phyloP scores from a whole-genome alignment of 192 early-diverging fungal species.

The Backusella luteola region DNA sequence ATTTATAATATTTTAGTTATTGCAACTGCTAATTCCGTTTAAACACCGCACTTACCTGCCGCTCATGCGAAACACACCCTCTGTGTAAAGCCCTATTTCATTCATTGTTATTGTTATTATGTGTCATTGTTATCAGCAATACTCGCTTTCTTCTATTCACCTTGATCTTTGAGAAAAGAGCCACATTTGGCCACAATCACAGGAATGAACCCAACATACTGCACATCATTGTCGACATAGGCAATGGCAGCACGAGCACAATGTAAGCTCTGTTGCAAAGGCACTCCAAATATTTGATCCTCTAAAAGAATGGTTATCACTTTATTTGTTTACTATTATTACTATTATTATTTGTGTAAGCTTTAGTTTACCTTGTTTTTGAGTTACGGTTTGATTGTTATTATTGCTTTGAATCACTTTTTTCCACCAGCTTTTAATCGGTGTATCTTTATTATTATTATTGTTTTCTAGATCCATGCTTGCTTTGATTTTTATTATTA shows the following conservation, averaged over 20 bases:
- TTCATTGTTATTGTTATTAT: too few relatives aligned
- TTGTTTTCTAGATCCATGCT: neutral
- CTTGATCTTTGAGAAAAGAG: conserved; percentile 38
- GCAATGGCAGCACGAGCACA: conserved; percentile 29
- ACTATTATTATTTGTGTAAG: neutral
- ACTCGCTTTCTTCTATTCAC: conserved; percentile 3
- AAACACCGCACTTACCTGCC: conserved; percentile 36
- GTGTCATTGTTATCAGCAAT: neutral
- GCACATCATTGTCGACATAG: conserved; percentile 34
- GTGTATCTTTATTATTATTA: neutral
- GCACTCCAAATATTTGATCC: conserved; percentile 32
- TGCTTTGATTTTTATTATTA: neutral
- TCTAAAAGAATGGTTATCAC: neutral
- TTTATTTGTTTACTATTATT: neutral
- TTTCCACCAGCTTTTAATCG: conserved; percentile 12
- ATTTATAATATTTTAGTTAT: neutral
- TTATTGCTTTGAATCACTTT: neutral
- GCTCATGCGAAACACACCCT: conserved; percentile 73
- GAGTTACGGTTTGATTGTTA: neutral
- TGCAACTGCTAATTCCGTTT: neutral
- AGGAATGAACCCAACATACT: conserved; percentile 36
- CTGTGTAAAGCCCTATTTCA: conserved; percentile 49
- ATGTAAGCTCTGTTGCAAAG: conserved; percentile 25
- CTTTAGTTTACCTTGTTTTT: conserved; percentile 5
- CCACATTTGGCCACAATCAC: conserved; percentile 43